Percentiles rank a stretch among this genome's conserved stretches.
Evolutionary conservation across 2,329 filamentous ascomycete genomes (phyloP).

Genomic region (Celoporthe dispersa): DNA sequence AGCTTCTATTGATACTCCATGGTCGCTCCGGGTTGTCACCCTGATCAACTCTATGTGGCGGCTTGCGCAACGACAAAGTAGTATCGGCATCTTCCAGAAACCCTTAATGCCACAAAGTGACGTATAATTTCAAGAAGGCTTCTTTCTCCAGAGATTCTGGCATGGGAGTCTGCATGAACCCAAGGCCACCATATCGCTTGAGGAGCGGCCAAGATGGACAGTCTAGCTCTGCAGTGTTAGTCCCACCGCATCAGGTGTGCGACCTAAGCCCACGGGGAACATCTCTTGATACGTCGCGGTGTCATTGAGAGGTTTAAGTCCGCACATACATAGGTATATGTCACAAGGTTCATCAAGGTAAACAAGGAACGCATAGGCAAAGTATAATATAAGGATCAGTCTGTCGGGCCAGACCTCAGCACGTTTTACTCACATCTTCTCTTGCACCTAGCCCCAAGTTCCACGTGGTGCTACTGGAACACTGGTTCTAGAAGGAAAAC

Average conservation of each 20-base stretch:
- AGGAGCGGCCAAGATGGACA: slow-evolving; percentile 19
- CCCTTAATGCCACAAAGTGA: not conserved
- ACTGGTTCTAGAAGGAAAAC: slow-evolving; percentile 7
- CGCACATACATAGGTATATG: not conserved
- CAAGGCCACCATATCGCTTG: slow-evolving; percentile 29
- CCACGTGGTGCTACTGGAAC: not conserved
- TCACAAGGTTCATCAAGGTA: slow-evolving; percentile 8
- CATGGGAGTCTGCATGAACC: slow-evolving; percentile 7
- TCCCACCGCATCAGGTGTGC: slow-evolving; percentile 17
- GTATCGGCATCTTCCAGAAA: not conserved
- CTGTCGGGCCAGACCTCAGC: not conserved
- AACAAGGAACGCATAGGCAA: not conserved
- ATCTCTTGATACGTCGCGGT: slow-evolving; percentile 13
- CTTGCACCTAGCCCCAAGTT: no score
- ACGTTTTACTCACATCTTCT: not conserved
- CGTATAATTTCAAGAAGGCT: not conserved
- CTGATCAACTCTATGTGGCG: not conserved
- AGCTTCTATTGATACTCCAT: not conserved
- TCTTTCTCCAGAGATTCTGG: not conserved
- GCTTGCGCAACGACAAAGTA: not conserved
- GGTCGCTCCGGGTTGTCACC: not conserved
- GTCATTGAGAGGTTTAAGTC: slow-evolving; percentile 1
- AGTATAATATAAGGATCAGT: not conserved
- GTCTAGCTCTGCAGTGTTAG: slow-evolving; percentile 16
- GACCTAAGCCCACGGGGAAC: not conserved